Conservation (phyloP, 2,329 filamentous ascomycete species). For the Fusarium incarnatum region DNA sequence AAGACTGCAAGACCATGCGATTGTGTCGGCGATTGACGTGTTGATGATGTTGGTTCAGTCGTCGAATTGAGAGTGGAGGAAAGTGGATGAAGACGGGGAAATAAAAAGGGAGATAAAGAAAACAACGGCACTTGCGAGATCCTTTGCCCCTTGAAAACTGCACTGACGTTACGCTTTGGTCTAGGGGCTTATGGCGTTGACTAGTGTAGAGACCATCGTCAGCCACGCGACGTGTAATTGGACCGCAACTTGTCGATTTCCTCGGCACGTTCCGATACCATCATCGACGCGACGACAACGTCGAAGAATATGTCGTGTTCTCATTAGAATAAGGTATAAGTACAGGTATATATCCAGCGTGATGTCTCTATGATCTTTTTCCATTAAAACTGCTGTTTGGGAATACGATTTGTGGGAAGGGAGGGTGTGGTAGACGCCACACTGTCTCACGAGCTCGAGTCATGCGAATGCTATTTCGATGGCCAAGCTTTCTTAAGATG, state of each 20-base stretch:
- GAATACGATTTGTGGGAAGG: not conserved
- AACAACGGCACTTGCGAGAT: not conserved
- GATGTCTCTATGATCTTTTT: too few relatives aligned
- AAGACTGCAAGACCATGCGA: not conserved
- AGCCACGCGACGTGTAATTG: not conserved
- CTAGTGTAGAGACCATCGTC: not conserved
- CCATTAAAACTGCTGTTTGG: not conserved
- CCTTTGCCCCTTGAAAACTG: not conserved
- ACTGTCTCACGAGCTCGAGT: not conserved
- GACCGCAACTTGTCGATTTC: not conserved
- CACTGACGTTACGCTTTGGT: not conserved
- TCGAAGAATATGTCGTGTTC: not conserved
- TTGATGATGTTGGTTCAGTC: not conserved
- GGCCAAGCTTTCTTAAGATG: not conserved
- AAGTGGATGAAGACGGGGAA: not conserved
- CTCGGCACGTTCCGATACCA: not conserved
- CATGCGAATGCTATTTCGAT: not conserved
- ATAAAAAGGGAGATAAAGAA: not conserved
- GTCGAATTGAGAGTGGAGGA: not conserved
- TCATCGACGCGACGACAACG: not conserved
- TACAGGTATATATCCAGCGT: too few relatives aligned
- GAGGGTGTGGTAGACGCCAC: not conserved
- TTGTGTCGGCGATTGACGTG: not conserved
- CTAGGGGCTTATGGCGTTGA: not conserved
- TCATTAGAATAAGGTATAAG: accelerated